A percentile compares a stretch with the other conserved stretches of the same genome.
Conservation (phyloP, 495 filamentous ascomycete species). For the Jackrogersella multiformis region DNA sequence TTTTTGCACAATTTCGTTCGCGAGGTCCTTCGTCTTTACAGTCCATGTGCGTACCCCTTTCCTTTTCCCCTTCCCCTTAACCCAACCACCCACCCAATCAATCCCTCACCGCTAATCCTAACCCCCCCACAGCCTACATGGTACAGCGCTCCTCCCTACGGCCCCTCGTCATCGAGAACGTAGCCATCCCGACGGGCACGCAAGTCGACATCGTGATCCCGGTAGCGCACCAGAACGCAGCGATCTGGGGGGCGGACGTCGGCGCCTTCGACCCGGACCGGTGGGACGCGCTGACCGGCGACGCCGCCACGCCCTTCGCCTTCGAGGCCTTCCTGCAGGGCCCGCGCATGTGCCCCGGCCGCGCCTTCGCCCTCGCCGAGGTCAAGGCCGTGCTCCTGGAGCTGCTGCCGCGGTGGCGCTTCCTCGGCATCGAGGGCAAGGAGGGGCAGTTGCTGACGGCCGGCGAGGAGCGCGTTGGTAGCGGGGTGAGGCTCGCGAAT, state of each 20-base stretch:
- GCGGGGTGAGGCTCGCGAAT: slow-evolving; percentile 36
- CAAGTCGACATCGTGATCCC: slow-evolving; percentile 44
- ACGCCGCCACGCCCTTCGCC: slow-evolving; percentile 35
- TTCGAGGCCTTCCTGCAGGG: slow-evolving; percentile 46
- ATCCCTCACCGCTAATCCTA: not conserved
- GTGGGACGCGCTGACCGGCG: slow-evolving; percentile 42
- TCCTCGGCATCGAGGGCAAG: slow-evolving; percentile 30
- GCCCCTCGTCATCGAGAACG: slow-evolving; percentile 42
- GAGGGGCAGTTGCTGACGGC: slow-evolving; percentile 24
- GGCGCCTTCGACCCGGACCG: slow-evolving; percentile 47
- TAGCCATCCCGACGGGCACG: slow-evolving; percentile 46
- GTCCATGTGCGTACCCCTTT: slow-evolving; percentile 41
- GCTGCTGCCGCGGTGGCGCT: slow-evolving; percentile 37
- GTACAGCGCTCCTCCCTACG: slow-evolving; percentile 37
- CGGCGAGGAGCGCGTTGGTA: slow-evolving; percentile 30
- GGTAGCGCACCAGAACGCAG: slow-evolving; percentile 39
- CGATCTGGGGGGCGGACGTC: slow-evolving; percentile 48
- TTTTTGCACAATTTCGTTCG: slow-evolving; percentile 52
- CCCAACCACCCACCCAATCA: not conserved
- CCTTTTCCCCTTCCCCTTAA: not conserved
- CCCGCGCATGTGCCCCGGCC: slow-evolving; percentile 46
- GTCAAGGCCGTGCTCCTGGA: slow-evolving; percentile 45
- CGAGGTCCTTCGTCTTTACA: slow-evolving; percentile 53
- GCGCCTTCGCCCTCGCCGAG: slow-evolving; percentile 37
- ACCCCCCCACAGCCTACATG: slow-evolving; percentile 31